Base-by-base conservation (phyloP, 495 filamentous ascomycete species). In the Letharia lupina region DNA sequence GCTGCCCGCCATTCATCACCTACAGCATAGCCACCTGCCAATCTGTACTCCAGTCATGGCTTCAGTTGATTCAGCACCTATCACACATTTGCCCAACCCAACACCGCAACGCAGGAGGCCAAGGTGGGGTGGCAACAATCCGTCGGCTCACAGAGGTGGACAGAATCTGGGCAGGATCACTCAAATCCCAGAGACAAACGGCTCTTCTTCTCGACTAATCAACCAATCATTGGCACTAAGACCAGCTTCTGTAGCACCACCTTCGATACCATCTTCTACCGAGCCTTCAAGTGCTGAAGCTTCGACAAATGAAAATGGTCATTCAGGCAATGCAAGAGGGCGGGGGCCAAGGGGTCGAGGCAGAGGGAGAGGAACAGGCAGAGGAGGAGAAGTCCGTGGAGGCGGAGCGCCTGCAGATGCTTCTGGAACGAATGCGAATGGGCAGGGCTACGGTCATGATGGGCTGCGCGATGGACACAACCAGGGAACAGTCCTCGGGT, bases 171-270 rank as follows among this genome's bases (percentile, higher is more conserved):
- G 20, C 61, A 41, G 61, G 33, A 16, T 18, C n/a, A 41, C 42
- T 63, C 41, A 65, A 56, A 15, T 20, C 18, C 28, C 59, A 15
- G 44, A 37, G 11, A 33, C 37, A 31, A 52, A 61, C 44, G 44
- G 3, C n/a, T 56, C 40, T n/a, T 39, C 13, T 16, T 41, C 39
- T 12, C 31, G 37, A 3, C 20, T 6, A 42, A 39, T 12, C 20
- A 59, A 67, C 5, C 41, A 47, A 16, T 67, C 62, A 11, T 40
- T 70, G 33, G 40, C 58, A 0, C 47, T 70, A 6, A 59, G 66
- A 39, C 69, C 69, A n/a, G 69, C 69, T 28, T 70, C 69, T 41
- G 60, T 68, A 33, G 66, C 52, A 44, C 69, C 69, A 31, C 16
- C 37, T 28, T 41, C 66, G 23, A 63, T 65, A 4, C 23, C 56